A percentile compares a stretch with the other conserved stretches of the same genome.
Conservation (phyloP, 129 eudicot species). For the Flaveria sonorensis region DNA sequence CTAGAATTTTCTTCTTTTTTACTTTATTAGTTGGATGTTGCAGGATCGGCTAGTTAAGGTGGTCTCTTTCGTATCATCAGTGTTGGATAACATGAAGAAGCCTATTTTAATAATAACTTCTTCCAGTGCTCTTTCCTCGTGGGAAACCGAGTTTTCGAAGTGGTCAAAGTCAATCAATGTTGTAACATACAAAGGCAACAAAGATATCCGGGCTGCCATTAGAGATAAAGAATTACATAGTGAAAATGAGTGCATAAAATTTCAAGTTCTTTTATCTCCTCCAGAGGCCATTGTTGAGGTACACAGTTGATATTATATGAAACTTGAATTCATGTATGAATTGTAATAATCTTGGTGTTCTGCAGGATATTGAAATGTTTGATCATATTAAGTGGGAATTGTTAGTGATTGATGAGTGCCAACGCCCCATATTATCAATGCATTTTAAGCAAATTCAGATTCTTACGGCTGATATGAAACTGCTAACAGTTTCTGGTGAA, state of each 20-base stretch:
- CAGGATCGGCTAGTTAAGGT: conserved; percentile 49
- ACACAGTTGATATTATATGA: conserved; percentile 11
- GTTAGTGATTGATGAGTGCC: conserved; percentile 43
- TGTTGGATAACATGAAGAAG: conserved; percentile 27
- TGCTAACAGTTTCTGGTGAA: conserved; percentile 34
- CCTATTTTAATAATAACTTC: conserved; percentile 45
- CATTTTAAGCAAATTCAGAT: conserved; percentile 22
- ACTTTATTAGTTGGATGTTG: background rate
- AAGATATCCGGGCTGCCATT: conserved; percentile 34
- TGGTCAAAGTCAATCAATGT: conserved; percentile 37
- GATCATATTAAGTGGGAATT: conserved; percentile 46
- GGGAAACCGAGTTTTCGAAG: conserved; percentile 49
- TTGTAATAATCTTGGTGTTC: background rate
- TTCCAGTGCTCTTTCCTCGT: conserved; percentile 32
- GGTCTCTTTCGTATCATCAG: conserved; percentile 43
- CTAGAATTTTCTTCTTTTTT: background rate
- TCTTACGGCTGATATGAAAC: conserved; percentile 48
- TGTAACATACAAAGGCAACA: conserved; percentile 43
- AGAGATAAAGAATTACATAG: conserved; percentile 35
- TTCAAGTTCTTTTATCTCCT: conserved; percentile 49
- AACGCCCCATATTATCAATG: conserved; percentile 24
- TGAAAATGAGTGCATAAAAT: conserved; percentile 37
- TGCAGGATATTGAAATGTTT: conserved; percentile 42
- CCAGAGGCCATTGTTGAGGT: conserved; percentile 45
- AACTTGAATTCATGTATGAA: background rate